Base-by-base conservation (phyloP, 164 flowering plant species). In the Kalanchoe fedtschenkoi region DNA sequence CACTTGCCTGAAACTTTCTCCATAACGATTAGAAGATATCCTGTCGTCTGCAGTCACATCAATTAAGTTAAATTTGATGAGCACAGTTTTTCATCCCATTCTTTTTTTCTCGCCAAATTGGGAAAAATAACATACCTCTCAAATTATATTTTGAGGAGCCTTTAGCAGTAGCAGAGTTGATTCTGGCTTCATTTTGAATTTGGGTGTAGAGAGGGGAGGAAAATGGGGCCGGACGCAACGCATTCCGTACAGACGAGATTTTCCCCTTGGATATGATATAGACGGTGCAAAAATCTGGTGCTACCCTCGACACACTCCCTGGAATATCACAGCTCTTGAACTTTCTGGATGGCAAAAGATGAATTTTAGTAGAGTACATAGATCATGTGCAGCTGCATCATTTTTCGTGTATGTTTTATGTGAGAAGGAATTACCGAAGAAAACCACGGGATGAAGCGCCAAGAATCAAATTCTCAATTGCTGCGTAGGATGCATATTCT, bases 261-360 rank as follows among this genome's bases (percentile, higher is more conserved):
- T 85, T 87, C 51, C 87, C 85, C 76, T 83, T 85, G 60, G 85
- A 76, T 64, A 87, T 79, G 43, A 79, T 76, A 65, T 79, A 85
- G 0, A 87, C 90, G 3, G 65, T 81, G 74, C 95, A 84, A 74
- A 83, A 87, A 69, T 87, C 95, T 8, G 95, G 90, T 41, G 84
- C 88, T 5, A 63, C 71, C 74, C 78, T 87, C 29, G 81, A 74
- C 19, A 83, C 73, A 47, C 63, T 70, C 29, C 68, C 67, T 9
- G 87, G 75, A 58, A 76, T 34, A 62, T 81, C 84, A 46, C 69
- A 22, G 6, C 58, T 61, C 75, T 74, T 87, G 70, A 87, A 83
- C 68, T 70, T 72, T 65, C 90, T 83, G 83, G 65, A 34, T 11
- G 38, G 8, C 14, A 13, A 26, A 51, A 8, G 3, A 22, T 8